Base-by-base conservation (phyloP, 306 rosid genomes). In the Castanospermum australe region DNA sequence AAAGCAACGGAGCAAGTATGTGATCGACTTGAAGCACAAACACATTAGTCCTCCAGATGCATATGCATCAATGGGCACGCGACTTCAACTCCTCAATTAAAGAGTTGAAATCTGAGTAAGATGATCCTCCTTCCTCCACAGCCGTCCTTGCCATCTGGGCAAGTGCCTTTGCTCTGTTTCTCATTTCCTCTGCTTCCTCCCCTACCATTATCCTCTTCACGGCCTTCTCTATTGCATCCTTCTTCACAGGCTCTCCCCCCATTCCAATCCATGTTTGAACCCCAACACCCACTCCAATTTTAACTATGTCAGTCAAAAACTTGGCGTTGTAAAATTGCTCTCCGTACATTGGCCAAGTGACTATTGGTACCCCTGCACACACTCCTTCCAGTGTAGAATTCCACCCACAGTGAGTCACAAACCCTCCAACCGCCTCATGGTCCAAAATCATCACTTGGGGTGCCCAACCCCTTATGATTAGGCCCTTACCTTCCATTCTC, bases 321-420 rank as follows among this genome's bases (percentile, higher is more conserved):
- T 76, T 86, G 0, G 84, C 89, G 6, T 86, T 86, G 61, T 76
- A 80, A 55, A 86, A 86, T 14, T 86, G 89, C 10, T 86, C 89
- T 0, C 75, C 87, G 39, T 21, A 35, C 44, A 80, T 59, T 1
- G 89, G 89, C 89, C 89, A 86, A 0, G 89, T 80, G 67, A 86
- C 85, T 81, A 86, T 80, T 0, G 85, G 78, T 8, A 80, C 4
- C 65, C 89, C 89, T 0, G 76, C 89, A 76, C 79, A 42, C 33
- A 86, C 76, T 8, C 79, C 89, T 76, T 86, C 89, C 15, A 83
- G 11, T 0, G 59, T 52, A 0, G 89, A 86, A 35, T 86, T 86
- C 89, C 89, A 86, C 6, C 89, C 89, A 61, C 89, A 86, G 32
- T 86, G 89, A 2, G 83, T 83, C 78, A 86, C 89, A 73, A 86